Evolutionary conservation across 805 yeast species (phyloP), one percentile per base, ranked within the genome.

Genomic region (Ogataea nonfermentans): DNA sequence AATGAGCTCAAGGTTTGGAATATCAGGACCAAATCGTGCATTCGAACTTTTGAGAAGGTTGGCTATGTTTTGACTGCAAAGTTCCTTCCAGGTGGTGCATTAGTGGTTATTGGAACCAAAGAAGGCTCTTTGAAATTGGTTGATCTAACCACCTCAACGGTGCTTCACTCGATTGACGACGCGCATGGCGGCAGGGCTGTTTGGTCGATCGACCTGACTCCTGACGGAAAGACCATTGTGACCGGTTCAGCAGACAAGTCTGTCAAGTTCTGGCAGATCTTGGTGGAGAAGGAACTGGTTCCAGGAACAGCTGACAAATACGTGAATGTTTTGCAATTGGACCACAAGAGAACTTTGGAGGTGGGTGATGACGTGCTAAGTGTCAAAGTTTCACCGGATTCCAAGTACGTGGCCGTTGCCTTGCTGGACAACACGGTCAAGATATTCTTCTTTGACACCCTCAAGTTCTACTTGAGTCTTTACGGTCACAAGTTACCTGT

Each of bases 401-500:
- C 78, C 38, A 84, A 74, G 57, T 78, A 71, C 44, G 63, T 93
- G 40, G 95, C 97, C 4, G 84, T 85, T 4, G 84, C 97, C 2
- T 67, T 93, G 40, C 70, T 91, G 49, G 96, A 93, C 61, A 89
- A 84, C 59, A 93, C 96, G n/a, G 96, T 93, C 31, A 95, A 93
- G 64, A 93, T 93, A 13, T 88, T 93, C 55, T 91, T 83, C 59
- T 70, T 81, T 37, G 98, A 91, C 57, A 71, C 95, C 10, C 71
- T 90, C 60, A 93, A 91, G 65, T 84, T 93, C 56, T 93, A 75
- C 65, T 70, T 93, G 48, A 86, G 91, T 55, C 70, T 93, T 44
- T 93, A 93, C 56, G 99, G 99, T 27, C 99, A 93, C 64, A 93
- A 91, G 59, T 73, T 93, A 46, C 99, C 99, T 0, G 99, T 93